These are phyloP conservation scores for Tinospora cordifolia DNA, from an alignment of 164 flowering plant genomes.

Conservation along the genomic window DNA sequence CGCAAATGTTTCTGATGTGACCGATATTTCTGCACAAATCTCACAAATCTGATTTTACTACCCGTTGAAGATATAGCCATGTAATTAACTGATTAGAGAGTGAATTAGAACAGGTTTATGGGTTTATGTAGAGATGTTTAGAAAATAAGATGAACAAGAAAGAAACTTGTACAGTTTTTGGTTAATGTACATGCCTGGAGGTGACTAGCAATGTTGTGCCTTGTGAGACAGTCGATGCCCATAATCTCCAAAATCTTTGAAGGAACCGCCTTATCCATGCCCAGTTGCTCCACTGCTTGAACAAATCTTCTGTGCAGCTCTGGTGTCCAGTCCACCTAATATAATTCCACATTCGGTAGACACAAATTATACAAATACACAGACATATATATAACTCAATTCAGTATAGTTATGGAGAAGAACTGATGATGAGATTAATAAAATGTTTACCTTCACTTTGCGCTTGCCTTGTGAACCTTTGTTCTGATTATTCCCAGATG, in stretches of 20 bases:
- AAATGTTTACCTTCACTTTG: conserved; percentile 42
- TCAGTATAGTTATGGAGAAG: too few species aligned
- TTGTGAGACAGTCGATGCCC: conserved; percentile 95
- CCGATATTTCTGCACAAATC: conserved; percentile 66
- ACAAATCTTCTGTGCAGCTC: conserved; percentile 88
- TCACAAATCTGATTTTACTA: conserved; percentile 5
- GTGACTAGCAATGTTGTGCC: conserved; percentile 98
- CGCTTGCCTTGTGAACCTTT: conserved; percentile 49
- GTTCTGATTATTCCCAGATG: conserved; percentile 16
- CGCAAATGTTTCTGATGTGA: conserved; percentile 89
- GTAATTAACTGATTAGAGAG: too few species aligned
- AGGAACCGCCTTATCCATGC: conserved; percentile 97
- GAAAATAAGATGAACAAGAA: too few species aligned
- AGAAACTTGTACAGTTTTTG: too few species aligned
- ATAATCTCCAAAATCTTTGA: conserved; percentile 90
- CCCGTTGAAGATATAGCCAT: too few species aligned
- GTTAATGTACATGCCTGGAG: conserved; percentile 77
- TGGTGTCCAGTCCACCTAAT: conserved; percentile 99
- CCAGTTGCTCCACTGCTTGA: conserved; percentile 98
- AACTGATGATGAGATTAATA: too few species aligned
- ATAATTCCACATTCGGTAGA: conserved; percentile 13
- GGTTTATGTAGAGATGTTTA: too few species aligned
- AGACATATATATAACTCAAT: too few species aligned
- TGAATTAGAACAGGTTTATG: too few species aligned
- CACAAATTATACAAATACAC: too few species aligned